phyloP scores from a whole-genome alignment of 73 alveolate genomes.

The Paramecium pentaurelia region DNA sequence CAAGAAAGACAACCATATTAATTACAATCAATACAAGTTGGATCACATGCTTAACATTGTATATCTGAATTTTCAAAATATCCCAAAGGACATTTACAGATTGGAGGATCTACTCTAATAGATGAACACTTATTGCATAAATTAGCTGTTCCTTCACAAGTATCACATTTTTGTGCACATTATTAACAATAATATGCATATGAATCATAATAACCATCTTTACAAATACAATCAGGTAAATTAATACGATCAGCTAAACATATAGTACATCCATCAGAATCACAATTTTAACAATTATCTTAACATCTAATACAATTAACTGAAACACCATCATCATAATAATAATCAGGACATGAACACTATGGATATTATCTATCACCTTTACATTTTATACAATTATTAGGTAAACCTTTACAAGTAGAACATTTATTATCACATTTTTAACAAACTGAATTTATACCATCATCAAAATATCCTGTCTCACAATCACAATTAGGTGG shows the following conservation, averaged over 20 bases:
- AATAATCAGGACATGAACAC: background rate
- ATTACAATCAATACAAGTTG: background rate
- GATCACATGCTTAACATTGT: background rate
- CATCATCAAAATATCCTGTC: background rate
- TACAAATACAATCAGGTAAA: background rate
- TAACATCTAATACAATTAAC: background rate
- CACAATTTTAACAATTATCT: background rate
- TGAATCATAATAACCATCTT: background rate
- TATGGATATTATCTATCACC: background rate
- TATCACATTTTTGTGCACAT: background rate
- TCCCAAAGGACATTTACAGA: conserved; percentile 4
- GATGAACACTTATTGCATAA: background rate
- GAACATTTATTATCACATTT: background rate
- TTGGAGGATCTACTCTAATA: background rate
- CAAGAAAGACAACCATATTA: background rate
- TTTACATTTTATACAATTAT: background rate
- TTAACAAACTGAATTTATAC: background rate
- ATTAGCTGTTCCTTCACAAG: background rate
- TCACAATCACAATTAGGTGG: conserved; percentile 19
- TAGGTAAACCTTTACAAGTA: background rate
- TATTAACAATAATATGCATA: background rate
- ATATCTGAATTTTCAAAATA: background rate
- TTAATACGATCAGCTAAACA: conserved; percentile 27
- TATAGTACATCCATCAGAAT: background rate
- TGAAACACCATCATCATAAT: conserved; percentile 5